A percentile compares a stretch with the other conserved stretches of the same genome.
Evolutionary conservation across 305 asterid species (phyloP).

Genomic region (Fraxinus albicans): DNA sequence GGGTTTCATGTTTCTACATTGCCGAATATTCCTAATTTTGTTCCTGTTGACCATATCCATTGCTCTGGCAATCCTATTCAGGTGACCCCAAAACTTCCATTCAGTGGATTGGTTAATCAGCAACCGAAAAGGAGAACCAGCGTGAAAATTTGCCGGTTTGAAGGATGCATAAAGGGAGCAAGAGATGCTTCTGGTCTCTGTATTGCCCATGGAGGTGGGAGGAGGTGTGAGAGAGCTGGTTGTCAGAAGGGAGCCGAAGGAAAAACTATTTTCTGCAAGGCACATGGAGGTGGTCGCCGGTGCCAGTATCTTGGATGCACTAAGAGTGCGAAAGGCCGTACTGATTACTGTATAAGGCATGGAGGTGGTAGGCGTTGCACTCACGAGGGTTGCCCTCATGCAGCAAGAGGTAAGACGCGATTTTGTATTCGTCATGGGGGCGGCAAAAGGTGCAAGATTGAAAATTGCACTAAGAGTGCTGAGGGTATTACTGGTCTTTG

Average conservation of each 20-base stretch:
- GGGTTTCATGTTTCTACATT: background rate
- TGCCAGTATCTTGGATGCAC: slow-evolving; percentile 71
- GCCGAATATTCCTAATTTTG: background rate
- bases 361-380: slow-evolving; percentile 67
- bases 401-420: slow-evolving; percentile 64
- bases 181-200: slow-evolving; percentile 74
- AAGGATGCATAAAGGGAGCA: slow-evolving; percentile 62
- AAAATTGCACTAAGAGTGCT: slow-evolving; percentile 57
- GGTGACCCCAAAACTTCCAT: background rate
- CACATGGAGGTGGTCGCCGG: slow-evolving; percentile 62
- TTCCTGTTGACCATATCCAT: background rate
- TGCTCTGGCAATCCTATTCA: background rate
- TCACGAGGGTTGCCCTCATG: slow-evolving; percentile 55
- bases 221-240: slow-evolving; percentile 59
- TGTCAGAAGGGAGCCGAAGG: slow-evolving; percentile 76
- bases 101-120: background rate
- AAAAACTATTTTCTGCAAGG: slow-evolving; percentile 55
- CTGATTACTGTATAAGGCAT: slow-evolving; percentile 59
- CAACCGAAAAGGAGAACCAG: slow-evolving; percentile 32
- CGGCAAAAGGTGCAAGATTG: slow-evolving; percentile 62
- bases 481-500: slow-evolving; percentile 65
- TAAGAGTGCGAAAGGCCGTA: slow-evolving; percentile 67
- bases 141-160: slow-evolving; percentile 42
- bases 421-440: slow-evolving; percentile 72
- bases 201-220: slow-evolving; percentile 69